Conservation (phyloP, 73 alveolate species). For the Durusdinium trenchii region DNA sequence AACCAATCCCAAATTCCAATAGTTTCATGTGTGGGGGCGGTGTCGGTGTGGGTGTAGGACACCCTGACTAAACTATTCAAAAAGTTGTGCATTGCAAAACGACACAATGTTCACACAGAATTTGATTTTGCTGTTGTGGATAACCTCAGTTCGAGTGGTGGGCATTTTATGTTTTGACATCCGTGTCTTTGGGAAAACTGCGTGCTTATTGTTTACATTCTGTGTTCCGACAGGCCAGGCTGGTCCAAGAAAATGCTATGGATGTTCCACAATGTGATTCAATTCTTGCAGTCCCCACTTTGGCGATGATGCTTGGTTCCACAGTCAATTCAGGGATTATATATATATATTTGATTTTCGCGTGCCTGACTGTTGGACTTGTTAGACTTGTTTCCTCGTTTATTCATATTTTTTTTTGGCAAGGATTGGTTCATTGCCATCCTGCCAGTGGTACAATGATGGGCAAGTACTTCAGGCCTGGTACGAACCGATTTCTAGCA, state of each 20-base stretch:
- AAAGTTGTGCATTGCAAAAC: no score
- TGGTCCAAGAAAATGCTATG: conserved; percentile 5
- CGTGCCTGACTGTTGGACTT: neutral
- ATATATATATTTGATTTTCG: neutral
- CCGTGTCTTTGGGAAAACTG: neutral
- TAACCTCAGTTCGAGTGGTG: no score
- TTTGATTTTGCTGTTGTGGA: neutral
- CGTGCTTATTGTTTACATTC: neutral
- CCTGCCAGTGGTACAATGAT: conserved; percentile 43
- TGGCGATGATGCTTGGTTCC: conserved; percentile 20
- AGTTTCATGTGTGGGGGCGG: no score
- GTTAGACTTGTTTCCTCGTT: neutral
- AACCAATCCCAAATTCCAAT: no score
- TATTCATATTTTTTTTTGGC: neutral
- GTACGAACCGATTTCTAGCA: no score
- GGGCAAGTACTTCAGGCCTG: conserved; percentile 57
- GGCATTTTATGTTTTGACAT: neutral
- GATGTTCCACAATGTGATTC: conserved; percentile 34
- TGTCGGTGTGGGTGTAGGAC: no score
- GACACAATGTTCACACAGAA: neutral
- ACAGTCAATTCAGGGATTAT: no score
- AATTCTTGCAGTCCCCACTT: conserved; percentile 12
- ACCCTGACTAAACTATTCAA: no score
- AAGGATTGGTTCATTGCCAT: conserved; percentile 42
- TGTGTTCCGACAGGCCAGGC: neutral